Evolutionary conservation across 2,329 filamentous ascomycete genomes (phyloP), one percentile per base, ranked within the genome.

Genomic region (Thelonectria olida): DNA sequence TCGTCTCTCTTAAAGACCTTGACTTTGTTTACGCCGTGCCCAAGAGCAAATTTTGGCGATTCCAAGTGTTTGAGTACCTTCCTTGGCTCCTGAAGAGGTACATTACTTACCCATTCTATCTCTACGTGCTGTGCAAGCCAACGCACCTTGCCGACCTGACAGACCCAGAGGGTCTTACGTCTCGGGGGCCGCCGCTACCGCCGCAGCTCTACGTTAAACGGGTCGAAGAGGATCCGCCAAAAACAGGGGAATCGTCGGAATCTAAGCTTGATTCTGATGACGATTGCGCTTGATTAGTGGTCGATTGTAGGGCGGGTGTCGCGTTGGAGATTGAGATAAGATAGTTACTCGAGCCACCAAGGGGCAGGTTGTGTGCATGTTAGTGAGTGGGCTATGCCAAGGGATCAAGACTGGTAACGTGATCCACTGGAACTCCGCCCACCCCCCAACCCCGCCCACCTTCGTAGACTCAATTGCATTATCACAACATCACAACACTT

Each of bases 1-100:
- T 69, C 12, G 68, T 73, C 12, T 75, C 72, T 9, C 72, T 80
- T 7, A 77, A 79, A 54, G 75, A 77, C 42, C 67, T 79, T 3
- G 72, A 74, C 49, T 58, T 66, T 15, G 67, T 79, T 15, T 79
- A 78, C 58, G 71, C 67, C 2, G 70, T 74, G 2, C 65, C 66
- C 20, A 79, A 79, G 65, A 54, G 61, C 22, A 61, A 65, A 5
- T 78, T 79, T 50, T 65, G 72, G 10, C 58, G 51, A 4, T 73
- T 73, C 48, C 77, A 79, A 62, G 60, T 75, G 1, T 17, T 49
- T 1, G 23, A 60, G 9, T 72, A 75, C 51, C 53, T 76, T 9
- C 74, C 74, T 2, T 78, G 74, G 73, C 28, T 51, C 34, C 8
- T 58, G 7, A 31, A 22, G 10, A 44, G 34, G 22, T 54, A 52